Base-by-base conservation (phyloP, 176 grass and related monocot genomes). In the Oryza glaberrima region DNA sequence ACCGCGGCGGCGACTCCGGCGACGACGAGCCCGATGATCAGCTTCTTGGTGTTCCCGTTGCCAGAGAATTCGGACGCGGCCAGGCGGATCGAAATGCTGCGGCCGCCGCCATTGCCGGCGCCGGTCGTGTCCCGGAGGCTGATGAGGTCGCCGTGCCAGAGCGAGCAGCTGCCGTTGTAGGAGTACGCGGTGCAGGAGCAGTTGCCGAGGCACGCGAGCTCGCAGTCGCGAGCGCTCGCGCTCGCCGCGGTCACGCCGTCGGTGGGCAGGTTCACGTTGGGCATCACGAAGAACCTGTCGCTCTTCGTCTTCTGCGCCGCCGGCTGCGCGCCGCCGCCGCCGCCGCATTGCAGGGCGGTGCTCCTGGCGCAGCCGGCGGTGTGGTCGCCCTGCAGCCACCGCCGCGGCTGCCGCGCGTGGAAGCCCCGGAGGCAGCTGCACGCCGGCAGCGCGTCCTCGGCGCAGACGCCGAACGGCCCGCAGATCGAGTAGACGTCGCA, bases 181-280 rank as follows among this genome's bases (percentile, higher is more conserved):
- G 84, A 87, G 72, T 85, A 93, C 0, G 91, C 88, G 15, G 81
- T 87, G 69, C 91, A 93, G 6, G 77, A 93, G 48, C 88, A 93
- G 72, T 93, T 82, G 7, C 41, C 70, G 28, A 93, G 72, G 20
- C 91, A 93, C 30, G 77, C 70, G 32, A 65, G 51, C 85, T 87
- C 88, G 56, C 91, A 93, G 23, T 87, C 88, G 0, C 9, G 60
- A 17, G 32, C 84, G 7, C 65, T 89, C 7, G 28, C 47, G 0
- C 16, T 25, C 3, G 14, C 9, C 15, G 23, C 6, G 11, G 60
- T 73, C 72, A 36, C 67, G 69, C 26, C 36, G 65, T 84, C 11
- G 36, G 69, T 60, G 23, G 91, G 91, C 60, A 87, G 75, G 19
- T 16, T 81, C 77, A 90, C 80, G 26, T 20, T 8, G 25, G 72